Percentiles rank a stretch among this genome's conserved stretches.
Evolutionary conservation across 2,329 filamentous ascomycete genomes (phyloP).

Genomic region (Chrysoporthe austroafricana): DNA sequence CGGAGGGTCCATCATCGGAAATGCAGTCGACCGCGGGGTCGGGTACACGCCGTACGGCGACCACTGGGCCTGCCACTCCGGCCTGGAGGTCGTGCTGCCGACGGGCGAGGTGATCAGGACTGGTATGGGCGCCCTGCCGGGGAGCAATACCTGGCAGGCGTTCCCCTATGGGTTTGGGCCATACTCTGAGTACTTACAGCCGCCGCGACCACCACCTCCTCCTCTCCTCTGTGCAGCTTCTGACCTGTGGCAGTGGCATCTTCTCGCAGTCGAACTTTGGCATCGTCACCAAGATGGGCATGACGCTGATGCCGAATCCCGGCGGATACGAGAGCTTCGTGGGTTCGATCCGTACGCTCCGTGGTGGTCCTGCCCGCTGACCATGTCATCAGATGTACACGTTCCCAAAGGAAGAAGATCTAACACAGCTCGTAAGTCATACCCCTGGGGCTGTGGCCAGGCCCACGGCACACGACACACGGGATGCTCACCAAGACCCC

Average conservation of each 20-base stretch:
- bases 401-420: conserved; percentile 52
- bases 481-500: background rate
- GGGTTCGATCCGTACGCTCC: conserved; percentile 20
- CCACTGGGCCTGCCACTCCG: conserved; percentile 46
- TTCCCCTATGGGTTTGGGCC: conserved; percentile 49
- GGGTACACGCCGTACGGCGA: conserved; percentile 52
- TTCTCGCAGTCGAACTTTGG: conserved; percentile 56
- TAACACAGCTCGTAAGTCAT: conserved; percentile 45
- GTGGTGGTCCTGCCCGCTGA: conserved; percentile 25
- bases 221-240: background rate
- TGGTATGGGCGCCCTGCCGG: conserved; percentile 44
- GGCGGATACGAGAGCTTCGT: conserved; percentile 49
- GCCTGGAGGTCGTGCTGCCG: conserved; percentile 49
- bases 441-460: background rate
- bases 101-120: conserved; percentile 48
- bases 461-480: too few species aligned
- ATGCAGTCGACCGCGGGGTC: conserved; percentile 49
- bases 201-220: background rate
- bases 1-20: conserved; percentile 51
- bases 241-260: conserved; percentile 39
- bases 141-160: conserved; percentile 46
- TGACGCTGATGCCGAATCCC: conserved; percentile 56
- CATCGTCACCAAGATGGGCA: conserved; percentile 57
- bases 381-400: conserved; percentile 45
- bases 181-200: conserved; percentile 32